Evolutionary conservation across 176 grass and related monocot genomes (phyloP), one percentile per base, ranked within the genome.

Genomic region (Oryza australiensis): DNA sequence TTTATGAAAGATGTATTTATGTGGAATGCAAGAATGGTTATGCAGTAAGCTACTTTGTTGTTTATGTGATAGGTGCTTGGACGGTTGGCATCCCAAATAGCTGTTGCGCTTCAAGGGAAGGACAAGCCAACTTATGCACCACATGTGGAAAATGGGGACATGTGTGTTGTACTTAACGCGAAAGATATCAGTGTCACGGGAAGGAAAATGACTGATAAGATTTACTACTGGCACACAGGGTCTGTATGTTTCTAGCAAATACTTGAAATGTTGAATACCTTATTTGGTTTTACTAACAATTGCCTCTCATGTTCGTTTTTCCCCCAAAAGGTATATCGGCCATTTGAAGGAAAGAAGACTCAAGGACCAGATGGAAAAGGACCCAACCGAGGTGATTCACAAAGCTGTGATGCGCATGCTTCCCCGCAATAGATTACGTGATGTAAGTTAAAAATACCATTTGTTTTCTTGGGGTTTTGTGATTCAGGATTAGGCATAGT

Each of bases 141-240:
- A 38, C 33, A 92, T 84, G 82, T 81, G 48, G 91, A 97, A 84
- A 90, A 97, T 79, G 89, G 94, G 68, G 91, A 97, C 73, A 91
- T 94, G 94, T 97, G 91, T n/a, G 28, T 92, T 65, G 91, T 97
- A 40, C 79, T 94, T 60, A 97, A 97, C 83, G 87, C 91, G 62
- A 97, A 97, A 84, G 89, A 97, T 78, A 80, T 97, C 12, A 87
- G 87, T 64, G 85, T 91, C 80, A 97, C 82, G 23, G 94, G 94
- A 64, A 89, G 91, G 49, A 97, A 94, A 86, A 74, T 97, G 94
- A 91, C 91, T 4, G 51, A 94, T 73, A 91, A 97, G 63, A 84
- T 97, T 81, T 94, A 95, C 64, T 88, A 80, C 30, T 94, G 94
- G 85, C 94, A 94, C 76, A 97, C 91, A 23, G 92, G 92, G 94